phyloP scores from a whole-genome alignment of 139 green algal species.

The Desmodesmus armatus region DNA sequence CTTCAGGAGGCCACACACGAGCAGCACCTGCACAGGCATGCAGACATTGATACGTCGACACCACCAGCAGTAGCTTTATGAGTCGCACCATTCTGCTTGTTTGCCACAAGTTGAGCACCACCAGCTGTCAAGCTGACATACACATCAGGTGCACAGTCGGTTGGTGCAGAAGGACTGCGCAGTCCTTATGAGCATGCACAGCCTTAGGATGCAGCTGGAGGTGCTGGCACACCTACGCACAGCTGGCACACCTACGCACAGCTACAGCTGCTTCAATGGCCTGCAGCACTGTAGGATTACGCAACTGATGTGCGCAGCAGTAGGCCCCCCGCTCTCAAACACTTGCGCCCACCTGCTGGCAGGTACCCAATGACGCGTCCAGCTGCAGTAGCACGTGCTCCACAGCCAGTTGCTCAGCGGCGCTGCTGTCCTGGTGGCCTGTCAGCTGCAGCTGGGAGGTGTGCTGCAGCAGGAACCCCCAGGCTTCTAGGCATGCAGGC shows the following conservation, averaged over 20 bases:
- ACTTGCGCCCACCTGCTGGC: background rate
- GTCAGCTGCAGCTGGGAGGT: background rate
- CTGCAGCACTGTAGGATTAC: background rate
- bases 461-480: background rate
- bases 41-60: background rate
- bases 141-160: background rate
- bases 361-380: background rate
- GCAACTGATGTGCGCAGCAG: background rate
- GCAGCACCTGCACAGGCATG: conserved; percentile 12
- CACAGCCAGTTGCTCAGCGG: no score
- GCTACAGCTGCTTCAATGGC: background rate
- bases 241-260: background rate
- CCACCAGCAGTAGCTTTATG: background rate
- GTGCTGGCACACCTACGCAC: background rate
- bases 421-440: no score
- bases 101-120: background rate
- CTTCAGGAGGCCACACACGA: conserved; percentile 1
- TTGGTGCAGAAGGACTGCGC: background rate
- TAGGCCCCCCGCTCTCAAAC: no score
- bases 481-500: conserved; percentile 9
- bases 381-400: background rate
- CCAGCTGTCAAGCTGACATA: background rate
- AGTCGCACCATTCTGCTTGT: background rate
- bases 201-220: no score
- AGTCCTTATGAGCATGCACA: background rate